Percentiles rank a stretch among this genome's conserved stretches.
Evolutionary conservation across 768 basidiomycete genomes (phyloP).

Genomic region (Rhizopogon sp.): DNA sequence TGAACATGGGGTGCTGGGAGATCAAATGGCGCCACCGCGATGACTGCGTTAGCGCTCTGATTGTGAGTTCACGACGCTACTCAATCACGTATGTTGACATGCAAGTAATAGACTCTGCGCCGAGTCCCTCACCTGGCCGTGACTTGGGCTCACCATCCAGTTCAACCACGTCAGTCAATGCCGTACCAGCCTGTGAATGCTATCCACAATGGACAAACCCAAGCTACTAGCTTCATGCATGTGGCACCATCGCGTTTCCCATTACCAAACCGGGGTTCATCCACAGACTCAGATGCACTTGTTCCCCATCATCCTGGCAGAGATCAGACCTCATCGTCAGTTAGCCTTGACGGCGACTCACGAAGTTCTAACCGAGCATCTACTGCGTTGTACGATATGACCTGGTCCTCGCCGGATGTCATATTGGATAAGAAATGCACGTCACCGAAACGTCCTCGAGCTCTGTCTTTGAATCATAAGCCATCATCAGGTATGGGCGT

Average conservation of each 20-base stretch:
- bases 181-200: slow-evolving; percentile 7
- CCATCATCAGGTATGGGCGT: slow-evolving; percentile 14
- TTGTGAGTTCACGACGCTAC: slow-evolving; percentile 40
- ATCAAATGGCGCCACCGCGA: slow-evolving; percentile 78
- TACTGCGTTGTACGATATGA: neutral
- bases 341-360: slow-evolving; percentile 3
- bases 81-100: slow-evolving; percentile 2
- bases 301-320: neutral
- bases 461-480: slow-evolving; percentile 23
- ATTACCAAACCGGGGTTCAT: slow-evolving; percentile 11
- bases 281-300: slow-evolving; percentile 5
- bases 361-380: neutral
- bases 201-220: slow-evolving; percentile 15
- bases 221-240: slow-evolving; percentile 4
- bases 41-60: slow-evolving; percentile 67
- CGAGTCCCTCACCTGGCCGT: slow-evolving; percentile 67
- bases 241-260: slow-evolving; percentile 10
- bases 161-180: slow-evolving; percentile 12
- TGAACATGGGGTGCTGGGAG: slow-evolving; percentile 66
- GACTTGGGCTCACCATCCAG: slow-evolving; percentile 74
- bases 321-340: neutral
- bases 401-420: neutral
- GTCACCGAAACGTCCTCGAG: slow-evolving; percentile 19
- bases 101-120: slow-evolving; percentile 51
- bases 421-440: neutral